phyloP scores from a whole-genome alignment of 2,329 filamentous ascomycete species.

The Polytolypa hystricis region DNA sequence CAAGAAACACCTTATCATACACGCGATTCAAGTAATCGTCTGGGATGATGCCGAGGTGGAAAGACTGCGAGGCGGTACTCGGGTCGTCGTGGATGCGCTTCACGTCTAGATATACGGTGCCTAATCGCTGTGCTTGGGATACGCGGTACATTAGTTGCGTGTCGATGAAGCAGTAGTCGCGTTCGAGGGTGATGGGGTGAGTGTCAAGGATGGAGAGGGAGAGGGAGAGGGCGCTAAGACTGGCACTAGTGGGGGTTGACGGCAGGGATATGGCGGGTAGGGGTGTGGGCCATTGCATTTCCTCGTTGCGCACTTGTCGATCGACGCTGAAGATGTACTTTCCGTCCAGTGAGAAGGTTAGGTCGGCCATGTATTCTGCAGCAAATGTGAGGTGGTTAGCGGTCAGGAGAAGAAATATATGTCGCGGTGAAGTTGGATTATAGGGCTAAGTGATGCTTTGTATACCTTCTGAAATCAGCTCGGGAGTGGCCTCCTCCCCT shows the following conservation, averaged over 20 bases:
- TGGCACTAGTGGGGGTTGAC: not conserved
- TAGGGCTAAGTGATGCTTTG: not conserved
- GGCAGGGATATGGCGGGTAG: not conserved
- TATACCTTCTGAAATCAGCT: conserved; percentile 2
- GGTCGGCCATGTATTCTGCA: conserved; percentile 5
- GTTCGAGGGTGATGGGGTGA: conserved; percentile 3
- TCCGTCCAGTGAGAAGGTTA: conserved; percentile 4
- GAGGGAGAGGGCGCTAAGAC: not conserved
- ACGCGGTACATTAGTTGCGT: conserved; percentile 1
- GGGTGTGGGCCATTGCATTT: conserved; percentile 2
- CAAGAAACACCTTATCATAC: conserved; percentile 2
- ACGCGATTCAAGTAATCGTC: conserved; percentile 1
- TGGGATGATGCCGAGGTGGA: conserved; percentile 3
- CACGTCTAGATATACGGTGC: conserved; percentile 3
- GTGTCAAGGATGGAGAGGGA: conserved; percentile 2
- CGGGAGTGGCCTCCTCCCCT: not conserved
- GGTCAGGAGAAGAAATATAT: not conserved
- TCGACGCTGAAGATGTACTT: conserved; percentile 5
- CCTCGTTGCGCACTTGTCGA: conserved; percentile 2
- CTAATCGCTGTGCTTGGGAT: conserved; percentile 2
- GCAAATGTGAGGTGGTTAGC: not conserved
- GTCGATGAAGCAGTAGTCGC: conserved; percentile 5
- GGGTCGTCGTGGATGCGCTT: not conserved
- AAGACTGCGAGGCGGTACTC: not conserved
- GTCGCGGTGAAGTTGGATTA: not conserved